Percentiles rank a stretch among this genome's conserved stretches.
phyloP scores from a whole-genome alignment of 306 rosid genomes.

The Quillaja saponaria region DNA sequence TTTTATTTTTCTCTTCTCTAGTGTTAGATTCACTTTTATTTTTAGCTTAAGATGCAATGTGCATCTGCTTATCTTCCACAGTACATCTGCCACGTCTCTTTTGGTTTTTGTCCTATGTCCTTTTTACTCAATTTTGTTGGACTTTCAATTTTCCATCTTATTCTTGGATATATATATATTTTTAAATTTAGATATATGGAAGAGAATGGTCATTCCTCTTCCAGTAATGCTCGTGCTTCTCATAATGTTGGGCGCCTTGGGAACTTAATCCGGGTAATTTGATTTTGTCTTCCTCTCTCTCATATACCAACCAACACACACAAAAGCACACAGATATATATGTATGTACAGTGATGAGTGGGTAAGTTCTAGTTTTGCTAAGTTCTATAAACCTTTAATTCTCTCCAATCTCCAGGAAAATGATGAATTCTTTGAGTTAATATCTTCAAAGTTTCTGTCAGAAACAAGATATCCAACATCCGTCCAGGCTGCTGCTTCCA shows the following conservation, averaged over 20 bases:
- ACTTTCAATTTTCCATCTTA: not conserved
- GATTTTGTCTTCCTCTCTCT: not conserved
- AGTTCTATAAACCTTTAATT: slow-evolving; percentile 1
- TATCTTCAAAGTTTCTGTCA: slow-evolving; percentile 76
- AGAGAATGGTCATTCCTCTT: slow-evolving; percentile 70
- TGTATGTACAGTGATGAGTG: not conserved
- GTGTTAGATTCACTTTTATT: too few species aligned
- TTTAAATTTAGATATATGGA: slow-evolving; percentile 76
- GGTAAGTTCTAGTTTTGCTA: not conserved
- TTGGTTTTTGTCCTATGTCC: not conserved
- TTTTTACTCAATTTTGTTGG: not conserved
- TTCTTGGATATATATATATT: not conserved
- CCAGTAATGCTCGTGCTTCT: slow-evolving; percentile 75
- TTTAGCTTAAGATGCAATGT: too few species aligned
- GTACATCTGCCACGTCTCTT: not conserved
- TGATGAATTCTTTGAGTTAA: slow-evolving; percentile 90
- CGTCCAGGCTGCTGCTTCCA: slow-evolving; percentile 73
- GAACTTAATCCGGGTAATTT: slow-evolving; percentile 67
- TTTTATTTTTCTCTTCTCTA: not conserved
- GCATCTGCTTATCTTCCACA: not conserved
- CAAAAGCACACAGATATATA: too few species aligned
- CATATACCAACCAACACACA: too few species aligned
- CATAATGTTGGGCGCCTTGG: slow-evolving; percentile 87
- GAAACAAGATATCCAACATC: slow-evolving; percentile 65
- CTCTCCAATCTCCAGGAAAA: slow-evolving; percentile 57